These are phyloP conservation scores for Ophiostoma ips DNA, from an alignment of 2,329 filamentous ascomycete species.

Conservation along the genomic window DNA sequence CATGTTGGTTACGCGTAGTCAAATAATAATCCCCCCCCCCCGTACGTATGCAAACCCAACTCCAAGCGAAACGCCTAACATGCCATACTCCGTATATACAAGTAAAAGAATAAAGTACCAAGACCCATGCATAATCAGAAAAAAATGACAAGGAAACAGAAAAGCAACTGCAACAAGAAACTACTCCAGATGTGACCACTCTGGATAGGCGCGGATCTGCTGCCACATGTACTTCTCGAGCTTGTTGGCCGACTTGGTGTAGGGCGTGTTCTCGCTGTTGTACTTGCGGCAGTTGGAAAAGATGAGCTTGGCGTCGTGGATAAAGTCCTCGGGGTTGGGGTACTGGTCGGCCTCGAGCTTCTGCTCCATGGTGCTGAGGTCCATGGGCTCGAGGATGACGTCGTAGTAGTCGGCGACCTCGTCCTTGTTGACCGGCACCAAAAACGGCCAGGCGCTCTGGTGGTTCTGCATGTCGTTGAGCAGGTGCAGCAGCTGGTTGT, in stretches of 20 bases:
- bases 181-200: constrained; percentile 59
- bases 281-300: constrained; percentile 93
- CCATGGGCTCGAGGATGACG: constrained; percentile 97
- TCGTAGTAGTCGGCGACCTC: constrained; percentile 99
- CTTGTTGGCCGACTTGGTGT: constrained; percentile 89
- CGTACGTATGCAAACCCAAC: too few species aligned
- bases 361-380: constrained; percentile 85
- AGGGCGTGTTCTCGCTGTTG: constrained; percentile 89
- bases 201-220: constrained; percentile 79
- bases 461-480: constrained; percentile 95
- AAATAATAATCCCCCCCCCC: too few species aligned
- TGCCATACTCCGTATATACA: too few species aligned
- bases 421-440: constrained; percentile 83
- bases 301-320: constrained; percentile 74
- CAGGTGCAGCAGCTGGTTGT: constrained; percentile 82
- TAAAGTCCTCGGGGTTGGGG: constrained; percentile 80
- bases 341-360: constrained; percentile 93
- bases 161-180: constrained; percentile 16
- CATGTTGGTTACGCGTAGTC: too few species aligned
- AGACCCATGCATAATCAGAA: background rate
- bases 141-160: background rate
- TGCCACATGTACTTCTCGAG: constrained; percentile 92
- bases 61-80: too few species aligned
- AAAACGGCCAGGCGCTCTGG: constrained; percentile 85
- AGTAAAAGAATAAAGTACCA: background rate